A percentile compares a stretch with the other conserved stretches of the same genome.
Conservation (phyloP, 2,329 filamentous ascomycete genomes). For the Paramyrothecium roridum region DNA sequence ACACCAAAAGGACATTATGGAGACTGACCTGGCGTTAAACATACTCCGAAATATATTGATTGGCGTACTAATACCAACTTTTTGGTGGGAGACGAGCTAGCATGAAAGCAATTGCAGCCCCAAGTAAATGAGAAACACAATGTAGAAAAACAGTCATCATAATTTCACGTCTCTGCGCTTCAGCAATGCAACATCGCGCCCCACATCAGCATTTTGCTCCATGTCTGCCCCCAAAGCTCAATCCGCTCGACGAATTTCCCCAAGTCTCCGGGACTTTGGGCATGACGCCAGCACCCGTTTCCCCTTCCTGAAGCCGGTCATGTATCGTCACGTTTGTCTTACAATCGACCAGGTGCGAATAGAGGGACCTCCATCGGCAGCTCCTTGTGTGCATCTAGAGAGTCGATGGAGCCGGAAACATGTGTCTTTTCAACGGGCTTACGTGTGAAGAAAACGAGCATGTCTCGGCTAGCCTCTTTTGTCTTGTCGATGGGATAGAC, state of each 20-base stretch:
- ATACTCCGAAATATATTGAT: too few species aligned
- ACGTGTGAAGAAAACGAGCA: slow-evolving; percentile 25
- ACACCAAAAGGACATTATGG: too few species aligned
- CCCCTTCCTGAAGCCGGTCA: too few species aligned
- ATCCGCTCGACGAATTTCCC: too few species aligned
- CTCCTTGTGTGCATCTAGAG: slow-evolving; percentile 16
- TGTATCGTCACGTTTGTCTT: background rate
- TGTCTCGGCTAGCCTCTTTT: slow-evolving; percentile 20
- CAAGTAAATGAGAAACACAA: background rate
- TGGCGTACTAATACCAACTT: background rate
- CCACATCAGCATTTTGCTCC: background rate
- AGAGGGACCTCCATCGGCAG: slow-evolving; percentile 21
- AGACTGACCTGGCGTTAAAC: too few species aligned
- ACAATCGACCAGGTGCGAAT: slow-evolving; percentile 10
- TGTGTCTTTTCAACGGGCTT: slow-evolving; percentile 18
- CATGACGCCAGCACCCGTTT: too few species aligned
- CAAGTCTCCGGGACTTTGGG: too few species aligned
- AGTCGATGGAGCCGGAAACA: slow-evolving; percentile 19
- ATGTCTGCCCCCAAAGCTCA: background rate
- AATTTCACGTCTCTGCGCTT: background rate
- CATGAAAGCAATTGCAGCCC: too few species aligned
- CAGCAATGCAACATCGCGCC: background rate
- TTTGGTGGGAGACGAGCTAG: background rate
- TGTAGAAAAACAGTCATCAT: background rate
- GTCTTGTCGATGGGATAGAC: slow-evolving; percentile 16